Conservation (phyloP, 78 protist genomes). For the Dictyostelium intermedium region DNA sequence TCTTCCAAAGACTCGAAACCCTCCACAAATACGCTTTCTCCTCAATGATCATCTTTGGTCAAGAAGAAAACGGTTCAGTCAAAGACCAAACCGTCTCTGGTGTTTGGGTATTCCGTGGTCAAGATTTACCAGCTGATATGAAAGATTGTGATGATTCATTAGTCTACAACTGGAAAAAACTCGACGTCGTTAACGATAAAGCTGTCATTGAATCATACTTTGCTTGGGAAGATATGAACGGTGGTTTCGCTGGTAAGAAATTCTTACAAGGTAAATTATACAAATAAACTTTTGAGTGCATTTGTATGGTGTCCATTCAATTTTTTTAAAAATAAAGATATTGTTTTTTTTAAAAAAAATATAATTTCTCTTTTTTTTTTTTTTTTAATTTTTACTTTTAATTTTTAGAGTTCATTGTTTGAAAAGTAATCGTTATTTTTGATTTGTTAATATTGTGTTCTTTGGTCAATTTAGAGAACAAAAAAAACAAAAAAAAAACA, state of each 20-base stretch:
- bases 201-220: constrained; percentile 58
- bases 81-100: constrained; percentile 69
- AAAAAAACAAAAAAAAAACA: no score
- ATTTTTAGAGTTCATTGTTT: no score
- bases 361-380: no score
- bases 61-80: constrained; percentile 15
- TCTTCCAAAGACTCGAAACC: constrained; percentile 85
- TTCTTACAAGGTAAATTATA: constrained; percentile 87
- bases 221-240: constrained; percentile 82
- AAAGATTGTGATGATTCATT: constrained; percentile 84
- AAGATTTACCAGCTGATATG: constrained; percentile 74
- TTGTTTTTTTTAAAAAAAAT: no score
- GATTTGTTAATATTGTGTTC: no score
- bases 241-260: constrained; percentile 26
- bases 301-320: no score
- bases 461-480: no score
- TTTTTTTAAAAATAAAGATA: no score
- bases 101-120: constrained; percentile 86
- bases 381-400: no score
- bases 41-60: constrained; percentile 74
- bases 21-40: constrained; percentile 91
- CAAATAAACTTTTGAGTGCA: constrained; percentile 87
- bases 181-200: constrained; percentile 47
- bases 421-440: no score
- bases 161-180: constrained; percentile 75